Percentiles rank a stretch among this genome's conserved stretches.
These are phyloP conservation scores for Chlamydomonas schloesseri DNA, from an alignment of 139 green algal genomes.

Conservation along the genomic window DNA sequence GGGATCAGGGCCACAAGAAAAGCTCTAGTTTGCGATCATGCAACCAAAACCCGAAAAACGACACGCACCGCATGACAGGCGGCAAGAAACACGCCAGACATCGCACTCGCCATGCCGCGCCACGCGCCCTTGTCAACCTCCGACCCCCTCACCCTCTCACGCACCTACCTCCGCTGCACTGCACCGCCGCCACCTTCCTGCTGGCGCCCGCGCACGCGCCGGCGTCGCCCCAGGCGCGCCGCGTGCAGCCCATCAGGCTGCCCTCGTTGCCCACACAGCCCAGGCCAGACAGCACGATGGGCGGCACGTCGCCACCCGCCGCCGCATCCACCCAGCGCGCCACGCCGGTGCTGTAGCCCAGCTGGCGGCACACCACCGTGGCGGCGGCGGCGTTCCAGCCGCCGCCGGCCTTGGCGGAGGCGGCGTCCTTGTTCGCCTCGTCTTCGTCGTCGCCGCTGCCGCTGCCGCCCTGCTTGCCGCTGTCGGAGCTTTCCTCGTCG, in stretches of 20 bases:
- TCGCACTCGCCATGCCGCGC: too few relatives aligned
- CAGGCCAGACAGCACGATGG: neutral
- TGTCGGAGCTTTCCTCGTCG: too few relatives aligned
- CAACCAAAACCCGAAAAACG: too few relatives aligned
- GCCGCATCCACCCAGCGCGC: neutral
- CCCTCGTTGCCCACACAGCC: neutral
- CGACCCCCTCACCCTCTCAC: too few relatives aligned
- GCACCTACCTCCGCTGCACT: neutral
- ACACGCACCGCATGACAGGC: too few relatives aligned
- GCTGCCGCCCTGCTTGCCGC: too few relatives aligned
- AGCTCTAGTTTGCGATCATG: too few relatives aligned
- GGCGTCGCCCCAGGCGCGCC: neutral
- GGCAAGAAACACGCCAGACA: too few relatives aligned
- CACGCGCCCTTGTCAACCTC: too few relatives aligned
- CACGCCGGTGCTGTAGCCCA: neutral
- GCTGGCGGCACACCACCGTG: constrained; percentile 9
- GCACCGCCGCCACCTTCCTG: neutral
- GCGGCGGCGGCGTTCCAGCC: neutral
- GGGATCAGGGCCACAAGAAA: too few relatives aligned
- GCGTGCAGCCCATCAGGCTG: neutral
- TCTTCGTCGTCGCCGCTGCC: too few relatives aligned
- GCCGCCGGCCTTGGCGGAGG: neutral
- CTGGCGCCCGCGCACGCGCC: neutral
- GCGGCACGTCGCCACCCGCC: neutral
- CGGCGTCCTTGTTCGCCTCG: neutral